Evolutionary conservation across 2,329 filamentous ascomycete species (phyloP).

Genomic region (Pyrenophora seminiperda): DNA sequence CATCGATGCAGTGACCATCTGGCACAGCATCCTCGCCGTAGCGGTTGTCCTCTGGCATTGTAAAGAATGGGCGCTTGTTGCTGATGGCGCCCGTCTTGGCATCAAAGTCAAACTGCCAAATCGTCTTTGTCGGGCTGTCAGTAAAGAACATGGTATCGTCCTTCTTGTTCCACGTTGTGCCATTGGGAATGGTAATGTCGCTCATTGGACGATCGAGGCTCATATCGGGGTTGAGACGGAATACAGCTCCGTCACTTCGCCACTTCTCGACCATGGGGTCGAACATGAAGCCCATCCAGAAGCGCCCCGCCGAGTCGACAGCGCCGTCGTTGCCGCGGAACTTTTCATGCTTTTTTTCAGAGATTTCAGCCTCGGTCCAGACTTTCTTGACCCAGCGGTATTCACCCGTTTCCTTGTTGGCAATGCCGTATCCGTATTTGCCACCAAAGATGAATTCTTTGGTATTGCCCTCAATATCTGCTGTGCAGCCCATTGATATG

Average conservation of each 20-base stretch:
- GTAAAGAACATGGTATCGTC: constrained; percentile 80
- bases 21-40: constrained; percentile 61
- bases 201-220: constrained; percentile 65
- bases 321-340: constrained; percentile 81
- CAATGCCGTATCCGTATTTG: constrained; percentile 80
- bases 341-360: constrained; percentile 52
- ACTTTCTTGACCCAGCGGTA: constrained; percentile 62
- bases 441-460: constrained; percentile 76
- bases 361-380: constrained; percentile 58
- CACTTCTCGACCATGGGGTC: constrained; percentile 69
- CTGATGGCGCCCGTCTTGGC: constrained; percentile 65
- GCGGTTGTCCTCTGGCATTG: constrained; percentile 62
- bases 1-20: constrained; percentile 85
- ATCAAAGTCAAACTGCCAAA: constrained; percentile 78
- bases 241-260: constrained; percentile 68
- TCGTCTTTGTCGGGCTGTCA: constrained; percentile 72
- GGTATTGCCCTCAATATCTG: constrained; percentile 73
- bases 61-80: constrained; percentile 74
- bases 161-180: constrained; percentile 78
- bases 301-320: constrained; percentile 77
- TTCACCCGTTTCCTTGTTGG: constrained; percentile 66
- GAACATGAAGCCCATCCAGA: constrained; percentile 88
- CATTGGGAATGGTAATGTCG: constrained; percentile 79
- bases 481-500: constrained; percentile 65
- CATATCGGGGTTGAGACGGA: constrained; percentile 69